phyloP scores from a whole-genome alignment of 2,329 filamentous ascomycete species.

The Ascochyta fabae region DNA sequence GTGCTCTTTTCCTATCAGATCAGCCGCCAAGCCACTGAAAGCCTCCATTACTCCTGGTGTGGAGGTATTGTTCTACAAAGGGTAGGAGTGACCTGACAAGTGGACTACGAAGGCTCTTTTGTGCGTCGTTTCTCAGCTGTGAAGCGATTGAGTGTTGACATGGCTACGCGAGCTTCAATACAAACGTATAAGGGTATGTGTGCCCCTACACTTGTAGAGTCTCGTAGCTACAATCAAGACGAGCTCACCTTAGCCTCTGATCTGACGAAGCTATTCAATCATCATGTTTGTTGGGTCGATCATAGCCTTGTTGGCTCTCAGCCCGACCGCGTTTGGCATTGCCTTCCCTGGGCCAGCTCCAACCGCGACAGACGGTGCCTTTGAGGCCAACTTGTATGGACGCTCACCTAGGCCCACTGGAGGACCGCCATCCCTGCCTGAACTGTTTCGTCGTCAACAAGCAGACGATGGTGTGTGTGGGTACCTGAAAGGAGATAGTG shows the following conservation, averaged over 20 bases:
- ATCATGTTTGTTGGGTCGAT: neutral
- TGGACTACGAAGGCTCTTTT: neutral
- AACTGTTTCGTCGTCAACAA: constrained; percentile 24
- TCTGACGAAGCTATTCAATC: neutral
- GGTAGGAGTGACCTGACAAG: neutral
- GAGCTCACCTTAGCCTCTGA: neutral
- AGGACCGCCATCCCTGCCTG: constrained; percentile 4
- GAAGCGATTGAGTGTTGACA: neutral
- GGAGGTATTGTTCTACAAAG: neutral
- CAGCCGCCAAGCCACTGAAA: neutral
- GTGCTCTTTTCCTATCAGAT: constrained; percentile 1
- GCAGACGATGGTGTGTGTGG: constrained; percentile 19
- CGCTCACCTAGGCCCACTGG: constrained; percentile 21
- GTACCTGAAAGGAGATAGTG: constrained; percentile 20
- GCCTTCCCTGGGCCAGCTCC: constrained; percentile 11
- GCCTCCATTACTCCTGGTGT: neutral
- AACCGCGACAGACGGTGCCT: constrained; percentile 2
- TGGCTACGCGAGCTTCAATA: neutral
- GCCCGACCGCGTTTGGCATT: constrained; percentile 1
- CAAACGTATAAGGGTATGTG: neutral
- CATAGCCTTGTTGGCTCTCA: constrained; percentile 1
- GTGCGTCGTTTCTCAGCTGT: constrained; percentile 1
- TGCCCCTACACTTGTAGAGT: neutral
- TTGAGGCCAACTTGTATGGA: constrained; percentile 15
- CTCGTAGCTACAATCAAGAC: neutral